Percentiles rank a stretch among this genome's conserved stretches.
These are phyloP conservation scores for Cystobasidium sp. DNA, from an alignment of 1,284 basidiomycete genomes.

Conservation along the genomic window DNA sequence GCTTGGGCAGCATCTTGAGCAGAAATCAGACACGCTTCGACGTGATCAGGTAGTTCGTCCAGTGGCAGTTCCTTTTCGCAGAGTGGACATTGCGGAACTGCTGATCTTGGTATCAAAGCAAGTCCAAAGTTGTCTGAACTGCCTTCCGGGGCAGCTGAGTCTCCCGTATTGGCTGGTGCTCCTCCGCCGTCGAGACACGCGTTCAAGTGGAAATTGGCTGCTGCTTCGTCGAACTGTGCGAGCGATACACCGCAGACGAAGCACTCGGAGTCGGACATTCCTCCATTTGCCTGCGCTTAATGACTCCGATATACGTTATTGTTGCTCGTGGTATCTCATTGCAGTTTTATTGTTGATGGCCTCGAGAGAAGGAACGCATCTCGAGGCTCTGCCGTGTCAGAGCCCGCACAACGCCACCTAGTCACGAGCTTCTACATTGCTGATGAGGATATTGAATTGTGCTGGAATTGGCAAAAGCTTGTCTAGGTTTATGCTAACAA, in stretches of 20 bases:
- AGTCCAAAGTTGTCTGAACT: background rate
- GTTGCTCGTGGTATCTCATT: background rate
- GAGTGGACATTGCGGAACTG: conserved; percentile 13
- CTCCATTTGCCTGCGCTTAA: too few relatives aligned
- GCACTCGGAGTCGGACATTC: conserved; percentile 18
- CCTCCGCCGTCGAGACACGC: conserved; percentile 14
- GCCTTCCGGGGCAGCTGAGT: background rate
- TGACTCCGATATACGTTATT: background rate
- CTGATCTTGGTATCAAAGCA: background rate
- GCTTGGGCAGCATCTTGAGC: background rate
- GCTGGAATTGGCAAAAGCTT: too few relatives aligned
- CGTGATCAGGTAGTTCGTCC: conserved; percentile 20
- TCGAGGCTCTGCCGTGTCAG: too few relatives aligned
- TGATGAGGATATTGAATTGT: too few relatives aligned
- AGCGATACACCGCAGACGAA: conserved; percentile 34
- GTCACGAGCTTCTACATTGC: too few relatives aligned
- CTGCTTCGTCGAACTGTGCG: conserved; percentile 28
- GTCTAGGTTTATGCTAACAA: too few relatives aligned
- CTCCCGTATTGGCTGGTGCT: background rate
- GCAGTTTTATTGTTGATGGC: too few relatives aligned
- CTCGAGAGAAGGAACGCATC: too few relatives aligned
- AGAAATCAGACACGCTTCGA: conserved; percentile 35
- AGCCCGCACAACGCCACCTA: too few relatives aligned
- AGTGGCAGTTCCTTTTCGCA: conserved; percentile 7
- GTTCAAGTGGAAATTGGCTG: conserved; percentile 33